Percentiles rank a stretch among this genome's conserved stretches.
phyloP scores from a whole-genome alignment of 208 protist species.

The Acanthamoeba divionensis region DNA sequence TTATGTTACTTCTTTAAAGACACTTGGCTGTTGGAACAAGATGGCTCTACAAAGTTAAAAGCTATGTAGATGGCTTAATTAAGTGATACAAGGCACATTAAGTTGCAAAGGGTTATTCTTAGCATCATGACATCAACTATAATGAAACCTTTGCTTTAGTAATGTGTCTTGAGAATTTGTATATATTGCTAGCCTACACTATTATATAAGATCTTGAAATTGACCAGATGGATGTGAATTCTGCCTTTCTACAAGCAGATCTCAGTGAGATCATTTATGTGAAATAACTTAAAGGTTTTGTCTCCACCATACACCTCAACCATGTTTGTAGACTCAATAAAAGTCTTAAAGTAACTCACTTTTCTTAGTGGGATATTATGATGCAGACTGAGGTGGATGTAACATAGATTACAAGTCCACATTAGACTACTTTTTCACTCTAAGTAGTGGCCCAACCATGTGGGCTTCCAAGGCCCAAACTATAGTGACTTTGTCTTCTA shows the following conservation, averaged over 20 bases:
- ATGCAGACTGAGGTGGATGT: not conserved
- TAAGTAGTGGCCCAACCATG: not conserved
- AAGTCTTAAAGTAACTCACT: not conserved
- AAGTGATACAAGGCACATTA: not conserved
- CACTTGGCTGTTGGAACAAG: not conserved
- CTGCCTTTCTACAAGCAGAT: not conserved
- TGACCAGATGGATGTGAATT: conserved; percentile 7
- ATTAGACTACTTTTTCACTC: not conserved
- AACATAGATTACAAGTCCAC: not conserved
- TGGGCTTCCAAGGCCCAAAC: not conserved
- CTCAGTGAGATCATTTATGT: conserved; percentile 16
- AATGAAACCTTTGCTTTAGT: not conserved
- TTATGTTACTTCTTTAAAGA: not conserved
- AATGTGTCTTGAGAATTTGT: not conserved
- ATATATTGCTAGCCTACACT: not conserved
- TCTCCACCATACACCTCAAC: not conserved
- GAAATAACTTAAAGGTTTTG: conserved; percentile 5
- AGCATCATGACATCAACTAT: not conserved
- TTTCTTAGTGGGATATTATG: not conserved
- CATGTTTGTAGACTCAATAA: not conserved
- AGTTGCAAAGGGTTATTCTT: not conserved
- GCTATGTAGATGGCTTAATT: not conserved
- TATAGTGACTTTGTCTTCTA: not conserved
- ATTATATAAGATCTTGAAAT: not conserved
- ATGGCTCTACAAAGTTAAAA: not conserved